phyloP scores from a whole-genome alignment of 2,329 filamentous ascomycete genomes.

The Claviceps monticola region DNA sequence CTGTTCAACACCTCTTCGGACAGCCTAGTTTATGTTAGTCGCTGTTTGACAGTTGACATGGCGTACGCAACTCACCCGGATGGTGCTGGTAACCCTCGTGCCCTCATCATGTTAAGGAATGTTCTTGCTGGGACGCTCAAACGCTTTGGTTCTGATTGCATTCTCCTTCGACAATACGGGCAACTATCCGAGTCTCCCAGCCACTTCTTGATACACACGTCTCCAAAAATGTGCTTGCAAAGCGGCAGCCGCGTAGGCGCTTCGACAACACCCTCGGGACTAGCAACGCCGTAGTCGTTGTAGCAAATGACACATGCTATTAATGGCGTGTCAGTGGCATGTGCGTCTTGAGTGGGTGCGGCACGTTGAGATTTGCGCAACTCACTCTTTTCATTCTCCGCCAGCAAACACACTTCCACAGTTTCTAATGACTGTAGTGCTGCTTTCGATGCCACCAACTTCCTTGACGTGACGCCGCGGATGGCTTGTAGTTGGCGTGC shows the following conservation, averaged over 20 bases:
- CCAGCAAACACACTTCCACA: slow-evolving; percentile 30
- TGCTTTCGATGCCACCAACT: slow-evolving; percentile 32
- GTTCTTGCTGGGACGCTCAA: slow-evolving; percentile 10
- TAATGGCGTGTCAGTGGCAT: not conserved
- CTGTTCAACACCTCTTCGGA: slow-evolving; percentile 12
- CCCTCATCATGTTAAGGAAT: slow-evolving; percentile 19
- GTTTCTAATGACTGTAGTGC: slow-evolving; percentile 33
- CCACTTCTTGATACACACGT: slow-evolving; percentile 53
- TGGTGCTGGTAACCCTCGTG: slow-evolving; percentile 12
- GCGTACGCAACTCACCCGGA: slow-evolving; percentile 9
- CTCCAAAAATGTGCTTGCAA: slow-evolving; percentile 51
- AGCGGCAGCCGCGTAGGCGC: slow-evolving; percentile 42
- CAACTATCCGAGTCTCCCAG: slow-evolving; percentile 48
- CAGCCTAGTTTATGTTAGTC: not conserved
- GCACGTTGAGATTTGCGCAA: slow-evolving; percentile 1
- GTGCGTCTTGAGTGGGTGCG: not conserved
- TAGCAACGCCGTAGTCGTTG: slow-evolving; percentile 43
- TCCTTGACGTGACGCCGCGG: slow-evolving; percentile 28
- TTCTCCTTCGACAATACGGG: slow-evolving; percentile 49
- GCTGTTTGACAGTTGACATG: not conserved
- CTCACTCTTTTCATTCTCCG: slow-evolving; percentile 35
- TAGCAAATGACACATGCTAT: slow-evolving; percentile 51
- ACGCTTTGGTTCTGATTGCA: slow-evolving; percentile 33
- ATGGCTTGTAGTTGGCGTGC: slow-evolving; percentile 30
- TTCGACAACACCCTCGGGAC: slow-evolving; percentile 45